phyloP scores from a whole-genome alignment of 352 stramenopile species.

The Phytophthora melonis region DNA sequence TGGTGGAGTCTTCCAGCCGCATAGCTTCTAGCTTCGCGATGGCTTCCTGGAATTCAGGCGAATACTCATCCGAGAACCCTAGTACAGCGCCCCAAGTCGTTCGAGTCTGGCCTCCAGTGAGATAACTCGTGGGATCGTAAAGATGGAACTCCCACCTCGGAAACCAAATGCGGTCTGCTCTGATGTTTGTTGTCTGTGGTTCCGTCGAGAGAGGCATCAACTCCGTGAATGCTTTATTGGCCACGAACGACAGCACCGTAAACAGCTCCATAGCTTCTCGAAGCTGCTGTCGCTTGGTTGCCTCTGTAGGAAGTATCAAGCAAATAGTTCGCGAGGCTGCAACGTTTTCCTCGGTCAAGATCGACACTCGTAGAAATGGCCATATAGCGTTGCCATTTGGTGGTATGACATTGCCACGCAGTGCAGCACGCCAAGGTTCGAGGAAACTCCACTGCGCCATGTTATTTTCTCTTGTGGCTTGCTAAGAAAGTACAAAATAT shows the following conservation, averaged over 20 bases:
- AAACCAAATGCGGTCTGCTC: background rate
- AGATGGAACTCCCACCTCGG: background rate
- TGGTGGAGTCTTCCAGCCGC: background rate
- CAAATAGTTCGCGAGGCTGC: background rate
- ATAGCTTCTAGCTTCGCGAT: background rate
- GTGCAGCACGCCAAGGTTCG: background rate
- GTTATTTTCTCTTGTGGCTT: background rate
- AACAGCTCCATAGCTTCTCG: constrained; percentile 12
- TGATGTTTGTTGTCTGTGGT: background rate
- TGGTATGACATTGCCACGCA: background rate
- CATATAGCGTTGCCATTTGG: too few relatives aligned
- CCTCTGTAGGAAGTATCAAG: background rate
- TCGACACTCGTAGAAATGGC: background rate
- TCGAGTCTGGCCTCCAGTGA: background rate
- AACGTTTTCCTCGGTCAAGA: background rate
- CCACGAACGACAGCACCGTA: background rate
- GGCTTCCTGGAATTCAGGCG: constrained; percentile 1
- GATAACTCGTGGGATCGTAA: background rate
- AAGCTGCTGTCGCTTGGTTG: background rate
- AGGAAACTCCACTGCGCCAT: background rate
- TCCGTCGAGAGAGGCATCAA: background rate
- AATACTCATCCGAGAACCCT: constrained; percentile 1
- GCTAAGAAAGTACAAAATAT: too few relatives aligned
- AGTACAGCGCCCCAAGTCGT: background rate
- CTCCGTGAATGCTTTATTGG: background rate